Evolutionary conservation across 2,329 filamentous ascomycete species (phyloP).

Genomic region (Arthrobotrys conoides): DNA sequence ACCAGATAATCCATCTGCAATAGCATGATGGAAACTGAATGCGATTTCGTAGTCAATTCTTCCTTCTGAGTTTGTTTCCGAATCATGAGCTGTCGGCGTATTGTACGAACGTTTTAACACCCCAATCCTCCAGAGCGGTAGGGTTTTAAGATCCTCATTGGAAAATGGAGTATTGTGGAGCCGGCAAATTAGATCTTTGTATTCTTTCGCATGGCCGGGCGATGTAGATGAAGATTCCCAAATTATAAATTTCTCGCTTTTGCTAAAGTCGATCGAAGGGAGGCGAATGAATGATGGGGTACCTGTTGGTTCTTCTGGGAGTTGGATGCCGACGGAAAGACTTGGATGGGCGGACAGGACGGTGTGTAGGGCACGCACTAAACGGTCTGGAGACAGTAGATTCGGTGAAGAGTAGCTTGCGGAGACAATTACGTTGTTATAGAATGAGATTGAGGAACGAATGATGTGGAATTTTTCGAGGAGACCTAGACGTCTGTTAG

Average conservation of each 20-base stretch:
- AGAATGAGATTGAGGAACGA: slow-evolving; percentile 56
- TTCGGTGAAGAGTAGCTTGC: slow-evolving; percentile 59
- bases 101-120: slow-evolving; percentile 43
- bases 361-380: slow-evolving; percentile 58
- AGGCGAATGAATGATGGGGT: slow-evolving; percentile 69
- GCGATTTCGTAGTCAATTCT: slow-evolving; percentile 69
- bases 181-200: slow-evolving; percentile 46
- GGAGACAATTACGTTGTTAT: slow-evolving; percentile 60
- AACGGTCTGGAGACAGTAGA: slow-evolving; percentile 18
- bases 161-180: slow-evolving; percentile 34
- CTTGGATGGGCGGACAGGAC: slow-evolving; percentile 69
- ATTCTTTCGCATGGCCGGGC: slow-evolving; percentile 65
- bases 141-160: slow-evolving; percentile 22
- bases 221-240: slow-evolving; percentile 66
- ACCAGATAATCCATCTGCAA: slow-evolving; percentile 72
- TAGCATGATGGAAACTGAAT: slow-evolving; percentile 70
- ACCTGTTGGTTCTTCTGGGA: slow-evolving; percentile 68
- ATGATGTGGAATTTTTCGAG: slow-evolving; percentile 60
- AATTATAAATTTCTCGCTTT: slow-evolving; percentile 65
- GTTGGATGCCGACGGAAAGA: slow-evolving; percentile 70
- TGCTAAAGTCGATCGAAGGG: slow-evolving; percentile 68
- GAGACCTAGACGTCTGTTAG: slow-evolving; percentile 33
- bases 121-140: slow-evolving; percentile 51
- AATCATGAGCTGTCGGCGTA: slow-evolving; percentile 45
- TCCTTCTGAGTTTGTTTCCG: slow-evolving; percentile 45